phyloP scores from a whole-genome alignment of 306 rosid species.

The Vigna nakashimae region DNA sequence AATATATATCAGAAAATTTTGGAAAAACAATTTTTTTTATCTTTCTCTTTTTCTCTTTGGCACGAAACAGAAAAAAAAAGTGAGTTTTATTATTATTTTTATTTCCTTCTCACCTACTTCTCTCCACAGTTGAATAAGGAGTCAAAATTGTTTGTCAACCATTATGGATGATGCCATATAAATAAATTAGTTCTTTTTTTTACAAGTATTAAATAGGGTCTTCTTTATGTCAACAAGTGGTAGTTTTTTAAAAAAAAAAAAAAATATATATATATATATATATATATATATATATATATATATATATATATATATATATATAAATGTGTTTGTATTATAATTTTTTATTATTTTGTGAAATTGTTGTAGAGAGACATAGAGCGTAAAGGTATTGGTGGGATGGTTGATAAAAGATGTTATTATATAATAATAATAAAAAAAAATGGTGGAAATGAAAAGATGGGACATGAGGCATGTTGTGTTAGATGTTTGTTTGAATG shows the following conservation, averaged over 20 bases:
- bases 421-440: no score
- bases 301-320: no score
- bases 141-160: background rate
- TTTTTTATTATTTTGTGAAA: background rate
- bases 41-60: no score
- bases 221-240: background rate
- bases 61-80: background rate
- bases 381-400: no score
- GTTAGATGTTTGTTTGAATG: slow-evolving; percentile 4
- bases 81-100: background rate
- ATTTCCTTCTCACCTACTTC: no score
- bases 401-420: no score
- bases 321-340: background rate
- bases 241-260: background rate
- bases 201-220: background rate
- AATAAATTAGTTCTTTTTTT: background rate
- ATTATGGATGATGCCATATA: background rate
- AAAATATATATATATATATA: no score
- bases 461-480: slow-evolving; percentile 37
- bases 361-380: no score
- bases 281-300: no score
- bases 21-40: no score
- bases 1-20: no score
- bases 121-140: background rate
- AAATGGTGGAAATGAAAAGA: slow-evolving; percentile 30